These are phyloP conservation scores for Isabelozyma rhagii DNA, from an alignment of 805 yeast genomes.

Conservation along the genomic window DNA sequence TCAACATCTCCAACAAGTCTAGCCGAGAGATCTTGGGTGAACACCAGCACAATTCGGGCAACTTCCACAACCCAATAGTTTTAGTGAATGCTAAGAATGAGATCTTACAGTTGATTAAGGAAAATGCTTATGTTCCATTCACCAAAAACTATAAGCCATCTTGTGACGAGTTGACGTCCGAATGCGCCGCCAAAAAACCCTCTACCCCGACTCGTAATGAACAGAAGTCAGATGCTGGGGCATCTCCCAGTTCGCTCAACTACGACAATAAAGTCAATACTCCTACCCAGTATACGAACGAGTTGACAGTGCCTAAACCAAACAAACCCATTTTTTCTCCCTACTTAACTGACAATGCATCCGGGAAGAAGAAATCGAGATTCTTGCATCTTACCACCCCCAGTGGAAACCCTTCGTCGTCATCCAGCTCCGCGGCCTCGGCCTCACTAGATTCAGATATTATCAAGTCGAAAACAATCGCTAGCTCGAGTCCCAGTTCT, in stretches of 20 bases:
- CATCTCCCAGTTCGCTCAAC: not conserved
- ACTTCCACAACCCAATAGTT: slow-evolving; percentile 24
- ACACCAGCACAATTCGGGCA: slow-evolving; percentile 4
- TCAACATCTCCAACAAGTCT: slow-evolving; percentile 44
- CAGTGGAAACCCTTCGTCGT: not conserved
- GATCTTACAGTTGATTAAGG: slow-evolving; percentile 29
- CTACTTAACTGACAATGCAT: not conserved
- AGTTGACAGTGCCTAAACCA: not conserved
- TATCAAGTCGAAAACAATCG: not conserved
- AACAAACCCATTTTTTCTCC: not conserved
- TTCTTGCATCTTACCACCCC: slow-evolving; percentile 3
- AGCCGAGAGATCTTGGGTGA: slow-evolving; percentile 20
- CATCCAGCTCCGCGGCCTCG: not conserved
- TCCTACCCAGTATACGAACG: not conserved
- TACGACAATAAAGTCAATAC: not conserved
- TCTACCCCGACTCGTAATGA: not conserved
- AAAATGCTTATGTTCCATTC: slow-evolving; percentile 27
- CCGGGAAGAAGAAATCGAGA: slow-evolving; percentile 2
- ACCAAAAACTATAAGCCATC: slow-evolving; percentile 6
- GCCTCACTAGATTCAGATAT: not conserved
- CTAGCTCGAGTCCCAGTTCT: not conserved
- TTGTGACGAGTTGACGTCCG: slow-evolving; percentile 1
- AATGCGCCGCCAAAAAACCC: not conserved
- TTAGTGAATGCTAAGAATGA: slow-evolving; percentile 28
- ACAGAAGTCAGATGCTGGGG: not conserved